Evolutionary conservation across 257 asterid genomes (phyloP), one percentile per base, ranked within the genome.

Genomic region (Misopates orontium): DNA sequence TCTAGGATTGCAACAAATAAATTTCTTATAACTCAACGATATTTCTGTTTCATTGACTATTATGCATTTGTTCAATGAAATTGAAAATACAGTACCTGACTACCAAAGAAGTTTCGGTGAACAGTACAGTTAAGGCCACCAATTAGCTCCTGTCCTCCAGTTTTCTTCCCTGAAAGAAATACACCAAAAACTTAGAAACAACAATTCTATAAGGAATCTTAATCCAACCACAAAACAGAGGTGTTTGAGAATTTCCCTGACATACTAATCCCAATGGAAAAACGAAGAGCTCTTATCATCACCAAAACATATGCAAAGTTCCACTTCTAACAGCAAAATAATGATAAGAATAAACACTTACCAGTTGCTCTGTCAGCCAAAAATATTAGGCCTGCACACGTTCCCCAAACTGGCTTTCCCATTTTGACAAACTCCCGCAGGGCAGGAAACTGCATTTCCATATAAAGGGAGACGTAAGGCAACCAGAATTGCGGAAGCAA

Each of bases 341-440:
- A 67, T 28, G 16, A 17, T 53, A 57, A 64, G 21, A 16, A 23
- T 23, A 24, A 36, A 57, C 15, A 73, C 78, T 19, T 56, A 94
- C 99, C 99, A 54, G 63, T 69, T 65, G 97, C 96, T 78, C 68
- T 94, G 83, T 94, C 80, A 15, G 99, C 97, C 82, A 94, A 66
- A 72, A 94, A 94, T 48, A 94, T 94, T 65, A 94, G 95, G 62
- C 99, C 99, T 5, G 99, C 99, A 70, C 99, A 94, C 18, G 99
- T 94, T 61, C 99, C 99, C 99, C 99, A 90, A 19, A 94, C 97
- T 0, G 99, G 99, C 77, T 94, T 94, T 50, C 97, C 99, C 66
- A 76, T 75, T 75, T 85, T 82, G 15, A 90, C 99, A 73, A 90
- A 94, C 67, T 94, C 99, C 4, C 99, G 85, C 71, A 90, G 56